Conservation (phyloP, 208 protist genomes). For the Vickermania ingenoplastis region DNA sequence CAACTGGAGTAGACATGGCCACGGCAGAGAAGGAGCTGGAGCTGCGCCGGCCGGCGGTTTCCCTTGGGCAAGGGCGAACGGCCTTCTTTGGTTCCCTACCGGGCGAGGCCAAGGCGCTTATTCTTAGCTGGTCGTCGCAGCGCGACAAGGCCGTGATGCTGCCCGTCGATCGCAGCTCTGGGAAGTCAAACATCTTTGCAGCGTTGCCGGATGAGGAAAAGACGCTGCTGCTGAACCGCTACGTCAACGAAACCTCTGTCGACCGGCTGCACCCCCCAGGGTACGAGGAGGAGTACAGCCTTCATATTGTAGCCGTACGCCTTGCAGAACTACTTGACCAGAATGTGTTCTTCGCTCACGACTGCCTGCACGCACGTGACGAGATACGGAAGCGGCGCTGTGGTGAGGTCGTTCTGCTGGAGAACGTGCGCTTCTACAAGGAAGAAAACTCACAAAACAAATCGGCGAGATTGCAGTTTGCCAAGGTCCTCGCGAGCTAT, state of each 20-base stretch:
- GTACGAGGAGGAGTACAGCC: conserved; percentile 80
- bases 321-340: conserved; percentile 88
- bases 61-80: conserved; percentile 44
- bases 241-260: conserved; percentile 42
- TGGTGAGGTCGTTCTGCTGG: conserved; percentile 95
- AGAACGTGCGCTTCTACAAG: conserved; percentile 99
- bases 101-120: conserved; percentile 50
- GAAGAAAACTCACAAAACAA: conserved; percentile 94
- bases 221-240: conserved; percentile 34
- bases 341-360: conserved; percentile 66
- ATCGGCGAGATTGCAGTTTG: conserved; percentile 69
- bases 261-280: conserved; percentile 34
- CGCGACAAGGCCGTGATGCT: conserved; percentile 32
- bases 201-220: conserved; percentile 66
- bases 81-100: conserved; percentile 55
- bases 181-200: conserved; percentile 53
- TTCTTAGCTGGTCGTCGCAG: conserved; percentile 40
- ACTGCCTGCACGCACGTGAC: conserved; percentile 65
- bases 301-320: conserved; percentile 88
- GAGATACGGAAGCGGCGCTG: conserved; percentile 37
- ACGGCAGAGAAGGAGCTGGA: conserved; percentile 18
- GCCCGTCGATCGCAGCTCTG: conserved; percentile 21
- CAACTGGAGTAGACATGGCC: conserved; percentile 82
- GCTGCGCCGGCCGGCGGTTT: conserved; percentile 18
- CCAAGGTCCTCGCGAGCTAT: conserved; percentile 80